Evolutionary conservation across 2,329 filamentous ascomycete species (phyloP), one percentile per base, ranked within the genome.

Genomic region (Albophoma yamanashiensis): DNA sequence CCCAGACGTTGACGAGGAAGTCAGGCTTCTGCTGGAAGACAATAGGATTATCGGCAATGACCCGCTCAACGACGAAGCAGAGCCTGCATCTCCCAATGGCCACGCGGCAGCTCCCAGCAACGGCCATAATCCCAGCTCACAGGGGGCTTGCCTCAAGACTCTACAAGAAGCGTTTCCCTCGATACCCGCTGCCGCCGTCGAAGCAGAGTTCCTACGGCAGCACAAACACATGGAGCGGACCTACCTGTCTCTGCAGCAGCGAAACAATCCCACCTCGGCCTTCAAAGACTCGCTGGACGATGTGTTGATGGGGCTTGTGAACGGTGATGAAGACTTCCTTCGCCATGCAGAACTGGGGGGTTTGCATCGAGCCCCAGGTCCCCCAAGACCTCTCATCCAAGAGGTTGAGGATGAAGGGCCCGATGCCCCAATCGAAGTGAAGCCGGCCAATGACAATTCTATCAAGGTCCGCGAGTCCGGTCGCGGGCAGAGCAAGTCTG

Each of bases 131-230:
- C 57, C 70, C 31, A 60, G 61, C 14, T 65, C 63, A 27, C 53
- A 73, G 0, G 72, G 78, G 40, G 1, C 9, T 14, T 73, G 72
- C 31, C 63, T 71, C 15, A 66, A 61, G 8, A 69, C 73, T n/a
- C 65, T 81, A 2, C 73, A 70, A 52, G 65, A 69, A 20, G 78
- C 79, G 0, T 83, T 80, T 52, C 79, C 79, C 2, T 65, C 68
- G 8, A 74, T 72, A 11, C 67, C 74, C 1, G 63, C 70, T 8
- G 64, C 69, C 3, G 63, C 70, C 9, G 75, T 76, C 58, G 70
- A 78, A 57, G 66, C 68, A 8, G 66, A 76, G 1, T 64, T 79
- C 3, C 62, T 65, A 7, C 69, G 65, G n/a, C 69, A 71, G 25
- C 57, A 67, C 7, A 69, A 71, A 14, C 67, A 80, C 60, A 56